phyloP scores from a whole-genome alignment of 148 eudicot species.

The Rhododendron williamsianum region DNA sequence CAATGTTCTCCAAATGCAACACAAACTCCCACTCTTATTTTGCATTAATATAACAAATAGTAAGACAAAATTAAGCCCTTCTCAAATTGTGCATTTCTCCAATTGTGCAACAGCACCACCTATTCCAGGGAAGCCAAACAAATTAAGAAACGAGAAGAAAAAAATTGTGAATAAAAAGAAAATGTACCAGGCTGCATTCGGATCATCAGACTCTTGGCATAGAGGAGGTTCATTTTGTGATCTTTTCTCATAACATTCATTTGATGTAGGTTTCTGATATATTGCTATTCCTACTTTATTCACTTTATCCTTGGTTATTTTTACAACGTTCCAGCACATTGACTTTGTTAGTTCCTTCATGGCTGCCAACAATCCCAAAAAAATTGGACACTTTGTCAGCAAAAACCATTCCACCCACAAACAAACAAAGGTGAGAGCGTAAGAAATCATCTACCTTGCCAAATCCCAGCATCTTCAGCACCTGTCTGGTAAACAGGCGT shows the following conservation, averaged over 20 bases:
- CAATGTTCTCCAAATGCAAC: not conserved
- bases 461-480: slow-evolving; percentile 40
- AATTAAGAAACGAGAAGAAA: not conserved
- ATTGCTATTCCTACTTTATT: slow-evolving; percentile 74
- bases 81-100: not conserved
- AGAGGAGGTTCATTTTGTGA: slow-evolving; percentile 57
- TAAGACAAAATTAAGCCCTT: not conserved
- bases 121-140: not conserved
- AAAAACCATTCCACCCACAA: not conserved
- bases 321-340: slow-evolving; percentile 81
- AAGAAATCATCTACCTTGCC: slow-evolving; percentile 33
- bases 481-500: slow-evolving; percentile 40
- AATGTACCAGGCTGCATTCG: slow-evolving; percentile 46
- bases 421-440: not conserved
- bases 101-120: not conserved
- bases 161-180: slow-evolving; percentile 2
- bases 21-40: not conserved
- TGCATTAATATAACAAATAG: not conserved
- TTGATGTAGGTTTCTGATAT: slow-evolving; percentile 62
- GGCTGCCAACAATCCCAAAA: slow-evolving; percentile 40
- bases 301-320: slow-evolving; percentile 61
- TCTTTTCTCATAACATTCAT: slow-evolving; percentile 76
- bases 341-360: slow-evolving; percentile 67
- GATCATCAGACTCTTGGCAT: slow-evolving; percentile 54
- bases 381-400: not conserved